These are phyloP conservation scores for Aspergillus oerlinghausenensis DNA, from an alignment of 2,329 filamentous ascomycete species.

Conservation along the genomic window DNA sequence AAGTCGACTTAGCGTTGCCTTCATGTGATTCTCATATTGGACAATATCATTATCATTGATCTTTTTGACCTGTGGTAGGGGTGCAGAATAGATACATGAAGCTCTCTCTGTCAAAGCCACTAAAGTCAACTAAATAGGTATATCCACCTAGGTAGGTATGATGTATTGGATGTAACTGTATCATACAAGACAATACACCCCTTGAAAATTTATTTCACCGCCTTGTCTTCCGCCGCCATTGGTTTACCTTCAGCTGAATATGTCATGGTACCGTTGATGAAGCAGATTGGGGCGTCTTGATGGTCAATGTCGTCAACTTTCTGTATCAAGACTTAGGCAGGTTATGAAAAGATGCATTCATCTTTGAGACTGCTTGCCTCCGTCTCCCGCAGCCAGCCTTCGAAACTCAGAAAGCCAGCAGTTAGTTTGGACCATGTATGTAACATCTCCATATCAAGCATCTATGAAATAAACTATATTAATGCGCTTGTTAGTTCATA, in stretches of 20 bases:
- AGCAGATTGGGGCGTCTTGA: not conserved
- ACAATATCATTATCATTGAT: not conserved
- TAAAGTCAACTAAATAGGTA: too few species aligned
- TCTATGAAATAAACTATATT: not conserved
- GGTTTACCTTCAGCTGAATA: not conserved
- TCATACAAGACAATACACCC: not conserved
- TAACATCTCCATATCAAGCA: not conserved
- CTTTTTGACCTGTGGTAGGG: not conserved
- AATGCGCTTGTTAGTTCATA: constrained; percentile 31
- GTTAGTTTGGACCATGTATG: constrained; percentile 38
- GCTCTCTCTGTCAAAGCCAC: too few species aligned
- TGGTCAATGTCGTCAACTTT: not conserved
- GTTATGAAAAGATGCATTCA: constrained; percentile 23
- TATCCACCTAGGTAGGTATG: not conserved
- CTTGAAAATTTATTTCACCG: not conserved
- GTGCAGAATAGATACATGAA: too few species aligned
- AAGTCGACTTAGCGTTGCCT: not conserved
- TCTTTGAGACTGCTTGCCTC: constrained; percentile 26
- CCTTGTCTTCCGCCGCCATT: constrained; percentile 3
- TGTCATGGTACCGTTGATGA: not conserved
- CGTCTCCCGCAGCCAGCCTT: constrained; percentile 25
- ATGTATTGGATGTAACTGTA: not conserved
- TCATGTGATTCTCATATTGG: not conserved
- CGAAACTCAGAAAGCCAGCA: constrained; percentile 33
- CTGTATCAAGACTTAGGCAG: not conserved